Evolutionary conservation across 2,329 filamentous ascomycete genomes (phyloP).

Genomic region (Penicillium sp.): DNA sequence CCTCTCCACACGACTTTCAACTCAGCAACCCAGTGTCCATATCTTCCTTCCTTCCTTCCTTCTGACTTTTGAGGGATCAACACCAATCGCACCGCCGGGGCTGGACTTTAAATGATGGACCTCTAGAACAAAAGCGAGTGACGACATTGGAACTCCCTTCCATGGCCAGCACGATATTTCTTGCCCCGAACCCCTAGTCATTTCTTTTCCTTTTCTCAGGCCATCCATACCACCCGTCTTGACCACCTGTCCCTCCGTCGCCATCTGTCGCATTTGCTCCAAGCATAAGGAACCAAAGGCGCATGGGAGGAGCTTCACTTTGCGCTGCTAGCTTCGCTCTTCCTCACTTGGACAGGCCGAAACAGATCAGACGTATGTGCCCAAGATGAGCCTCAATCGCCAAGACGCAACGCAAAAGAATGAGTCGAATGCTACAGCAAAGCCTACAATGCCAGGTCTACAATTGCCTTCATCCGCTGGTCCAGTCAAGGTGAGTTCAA

Average conservation of each 20-base stretch:
- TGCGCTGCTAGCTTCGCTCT: background rate
- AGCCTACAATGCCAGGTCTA: constrained; percentile 29
- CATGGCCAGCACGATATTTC: constrained; percentile 29
- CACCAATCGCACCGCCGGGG: background rate
- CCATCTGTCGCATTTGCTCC: constrained; percentile 2
- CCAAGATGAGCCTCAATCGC: constrained; percentile 46
- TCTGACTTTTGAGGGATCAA: background rate
- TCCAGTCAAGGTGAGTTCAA: constrained; percentile 32
- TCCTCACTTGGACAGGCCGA: background rate
- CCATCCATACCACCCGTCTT: constrained; percentile 7
- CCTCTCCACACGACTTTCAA: background rate
- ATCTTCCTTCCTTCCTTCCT: background rate
- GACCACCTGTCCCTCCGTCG: constrained; percentile 6
- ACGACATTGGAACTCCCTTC: constrained; percentile 23
- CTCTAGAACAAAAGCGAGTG: constrained; percentile 21
- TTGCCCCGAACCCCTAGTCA: constrained; percentile 15
- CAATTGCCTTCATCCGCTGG: constrained; percentile 31
- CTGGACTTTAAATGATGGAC: constrained; percentile 26
- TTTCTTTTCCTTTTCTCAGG: constrained; percentile 8
- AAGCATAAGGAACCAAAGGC: background rate
- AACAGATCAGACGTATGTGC: constrained; percentile 11
- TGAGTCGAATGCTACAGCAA: constrained; percentile 27
- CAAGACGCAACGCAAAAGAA: constrained; percentile 34
- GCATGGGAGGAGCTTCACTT: constrained; percentile 6
- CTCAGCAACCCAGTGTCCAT: background rate